These are phyloP conservation scores for Yamadazyma atlantica DNA, from an alignment of 1,139 yeast species.

Conservation along the genomic window DNA sequence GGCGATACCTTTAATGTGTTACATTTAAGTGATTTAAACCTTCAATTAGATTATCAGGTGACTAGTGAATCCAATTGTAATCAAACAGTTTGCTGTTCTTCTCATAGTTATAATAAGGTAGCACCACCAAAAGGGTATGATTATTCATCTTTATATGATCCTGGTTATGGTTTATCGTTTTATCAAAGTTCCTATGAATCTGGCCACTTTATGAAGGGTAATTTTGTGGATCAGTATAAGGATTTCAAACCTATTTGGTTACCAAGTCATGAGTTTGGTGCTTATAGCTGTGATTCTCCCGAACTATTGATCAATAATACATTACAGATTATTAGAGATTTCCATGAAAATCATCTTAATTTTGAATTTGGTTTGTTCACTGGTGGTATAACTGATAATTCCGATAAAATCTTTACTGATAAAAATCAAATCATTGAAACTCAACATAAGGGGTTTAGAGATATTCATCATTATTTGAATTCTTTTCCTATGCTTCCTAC, in stretches of 20 bases:
- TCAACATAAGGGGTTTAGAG: conserved; percentile 19
- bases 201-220: conserved; percentile 25
- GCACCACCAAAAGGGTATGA: conserved; percentile 16
- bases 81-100: conserved; percentile 26
- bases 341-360: conserved; percentile 24
- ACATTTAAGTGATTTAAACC: conserved; percentile 28
- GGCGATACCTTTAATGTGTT: conserved; percentile 24
- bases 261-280: conserved; percentile 33
- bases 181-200: conserved; percentile 23
- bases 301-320: conserved; percentile 28
- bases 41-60: conserved; percentile 24
- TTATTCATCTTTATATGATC: conserved; percentile 15
- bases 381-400: conserved; percentile 30
- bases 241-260: conserved; percentile 18
- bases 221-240: conserved; percentile 19
- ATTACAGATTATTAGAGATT: conserved; percentile 22
- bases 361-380: conserved; percentile 32
- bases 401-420: conserved; percentile 20
- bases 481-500: conserved; percentile 26
- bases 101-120: conserved; percentile 19
- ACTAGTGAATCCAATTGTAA: conserved; percentile 32
- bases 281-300: conserved; percentile 31
- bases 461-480: conserved; percentile 23
- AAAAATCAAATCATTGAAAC: conserved; percentile 15
- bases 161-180: conserved; percentile 19